These are phyloP conservation scores for Mariannaea sp. DNA, from an alignment of 2,329 filamentous ascomycete genomes.

Conservation along the genomic window DNA sequence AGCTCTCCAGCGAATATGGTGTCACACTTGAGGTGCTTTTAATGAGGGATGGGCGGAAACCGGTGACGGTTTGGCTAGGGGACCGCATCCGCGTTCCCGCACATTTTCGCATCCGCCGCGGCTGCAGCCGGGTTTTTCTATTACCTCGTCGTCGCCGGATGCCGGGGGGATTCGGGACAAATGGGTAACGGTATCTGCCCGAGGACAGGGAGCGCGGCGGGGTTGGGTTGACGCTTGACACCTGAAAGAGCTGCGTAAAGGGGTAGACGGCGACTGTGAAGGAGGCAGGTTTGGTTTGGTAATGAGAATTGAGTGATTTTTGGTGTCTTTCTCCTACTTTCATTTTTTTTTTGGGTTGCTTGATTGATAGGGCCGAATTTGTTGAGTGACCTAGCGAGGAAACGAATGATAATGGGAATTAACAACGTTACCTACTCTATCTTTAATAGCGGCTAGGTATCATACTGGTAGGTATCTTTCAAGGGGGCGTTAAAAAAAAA, in stretches of 20 bases:
- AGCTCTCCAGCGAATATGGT: neutral
- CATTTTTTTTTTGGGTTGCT: neutral
- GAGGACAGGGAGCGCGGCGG: neutral
- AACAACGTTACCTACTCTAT: too few relatives aligned
- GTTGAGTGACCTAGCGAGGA: neutral
- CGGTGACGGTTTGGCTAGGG: slow-evolving; percentile 6
- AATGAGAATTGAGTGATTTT: slow-evolving; percentile 17
- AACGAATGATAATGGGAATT: neutral
- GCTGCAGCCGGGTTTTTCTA: slow-evolving; percentile 11
- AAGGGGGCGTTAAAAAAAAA: too few relatives aligned
- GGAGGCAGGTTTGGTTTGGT: neutral
- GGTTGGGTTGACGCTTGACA: too few relatives aligned
- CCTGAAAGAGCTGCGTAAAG: neutral
- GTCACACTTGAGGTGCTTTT: neutral
- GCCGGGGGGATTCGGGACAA: slow-evolving; percentile 18
- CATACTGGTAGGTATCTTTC: too few relatives aligned
- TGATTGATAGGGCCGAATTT: neutral
- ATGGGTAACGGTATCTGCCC: slow-evolving; percentile 11
- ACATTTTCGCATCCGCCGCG: slow-evolving; percentile 7
- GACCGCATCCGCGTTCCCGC: slow-evolving; percentile 13
- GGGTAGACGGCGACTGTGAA: neutral
- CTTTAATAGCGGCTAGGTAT: neutral
- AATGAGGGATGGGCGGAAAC: slow-evolving; percentile 4
- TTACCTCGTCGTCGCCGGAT: slow-evolving; percentile 19
- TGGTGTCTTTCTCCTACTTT: slow-evolving; percentile 3